Evolutionary conservation across 2,329 filamentous ascomycete species (phyloP).

Genomic region (Aspergillus sp.): DNA sequence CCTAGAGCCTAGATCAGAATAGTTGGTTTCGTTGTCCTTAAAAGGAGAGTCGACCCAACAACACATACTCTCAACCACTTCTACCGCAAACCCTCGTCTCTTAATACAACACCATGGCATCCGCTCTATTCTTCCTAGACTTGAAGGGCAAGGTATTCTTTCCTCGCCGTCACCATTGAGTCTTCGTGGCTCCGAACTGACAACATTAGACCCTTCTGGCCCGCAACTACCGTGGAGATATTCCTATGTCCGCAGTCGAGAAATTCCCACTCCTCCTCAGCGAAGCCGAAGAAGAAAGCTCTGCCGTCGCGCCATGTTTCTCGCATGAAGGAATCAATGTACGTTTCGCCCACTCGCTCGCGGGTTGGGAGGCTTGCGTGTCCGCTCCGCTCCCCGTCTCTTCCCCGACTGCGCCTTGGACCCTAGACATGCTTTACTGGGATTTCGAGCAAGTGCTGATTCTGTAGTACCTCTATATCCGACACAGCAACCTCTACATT

Average conservation of each 20-base stretch:
- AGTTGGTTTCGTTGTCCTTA: not conserved
- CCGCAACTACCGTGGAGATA: constrained; percentile 96
- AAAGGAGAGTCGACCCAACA: not conserved
- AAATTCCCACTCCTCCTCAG: constrained; percentile 93
- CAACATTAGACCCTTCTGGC: constrained; percentile 77
- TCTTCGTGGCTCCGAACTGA: not conserved
- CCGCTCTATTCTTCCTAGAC: constrained; percentile 96
- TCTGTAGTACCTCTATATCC: constrained; percentile 88
- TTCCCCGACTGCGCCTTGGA: not conserved
- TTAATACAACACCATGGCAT: constrained; percentile 64
- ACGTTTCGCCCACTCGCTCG: constrained; percentile 31
- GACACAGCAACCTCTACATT: constrained; percentile 98
- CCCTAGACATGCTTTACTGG: not conserved
- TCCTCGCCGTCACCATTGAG: not conserved
- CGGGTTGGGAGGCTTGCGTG: not conserved
- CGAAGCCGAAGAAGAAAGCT: constrained; percentile 98
- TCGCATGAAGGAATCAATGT: constrained; percentile 98
- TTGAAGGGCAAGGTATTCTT: constrained; percentile 91
- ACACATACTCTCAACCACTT: constrained; percentile 4
- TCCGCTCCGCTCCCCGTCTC: constrained; percentile 4
- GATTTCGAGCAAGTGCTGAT: not conserved
- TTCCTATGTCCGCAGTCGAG: constrained; percentile 98
- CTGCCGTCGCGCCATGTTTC: constrained; percentile 94
- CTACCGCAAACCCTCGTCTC: not conserved
- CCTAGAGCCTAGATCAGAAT: no score